These are phyloP conservation scores for Harringtonia lauricola DNA, from an alignment of 2,329 filamentous ascomycete species.

Conservation along the genomic window DNA sequence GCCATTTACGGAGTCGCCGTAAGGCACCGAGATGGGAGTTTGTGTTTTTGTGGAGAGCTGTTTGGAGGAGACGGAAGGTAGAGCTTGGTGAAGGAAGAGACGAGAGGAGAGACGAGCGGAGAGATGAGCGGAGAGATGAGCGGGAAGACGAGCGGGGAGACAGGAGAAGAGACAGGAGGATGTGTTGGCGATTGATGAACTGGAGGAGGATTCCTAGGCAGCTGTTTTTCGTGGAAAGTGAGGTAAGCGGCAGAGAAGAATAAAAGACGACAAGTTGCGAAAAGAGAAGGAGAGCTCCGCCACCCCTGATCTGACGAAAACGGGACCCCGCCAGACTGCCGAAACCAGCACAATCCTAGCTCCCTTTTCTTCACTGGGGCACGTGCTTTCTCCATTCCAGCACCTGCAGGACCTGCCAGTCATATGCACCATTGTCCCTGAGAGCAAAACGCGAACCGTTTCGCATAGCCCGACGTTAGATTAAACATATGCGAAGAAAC, in stretches of 20 bases:
- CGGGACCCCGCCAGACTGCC: not conserved
- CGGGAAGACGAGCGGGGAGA: not conserved
- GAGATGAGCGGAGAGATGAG: not conserved
- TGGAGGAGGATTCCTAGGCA: no score
- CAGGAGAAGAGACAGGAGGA: not conserved
- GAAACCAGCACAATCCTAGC: no score
- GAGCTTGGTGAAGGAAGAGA: not conserved
- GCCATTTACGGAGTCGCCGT: conserved; percentile 31
- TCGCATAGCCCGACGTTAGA: no score
- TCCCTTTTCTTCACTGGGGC: no score
- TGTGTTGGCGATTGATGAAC: not conserved
- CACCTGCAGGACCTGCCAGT: not conserved
- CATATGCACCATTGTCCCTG: not conserved
- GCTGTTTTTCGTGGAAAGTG: not conserved
- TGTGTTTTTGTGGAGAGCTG: not conserved
- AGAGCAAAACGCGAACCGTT: not conserved
- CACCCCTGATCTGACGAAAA: conserved; percentile 3
- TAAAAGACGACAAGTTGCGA: not conserved
- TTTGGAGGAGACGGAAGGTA: conserved; percentile 1
- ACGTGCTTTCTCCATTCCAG: not conserved
- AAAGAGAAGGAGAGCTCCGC: conserved; percentile 2
- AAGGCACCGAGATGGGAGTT: not conserved
- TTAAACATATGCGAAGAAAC: not conserved
- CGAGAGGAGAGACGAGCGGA: not conserved
- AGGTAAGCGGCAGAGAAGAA: not conserved